phyloP scores from a whole-genome alignment of 1,139 yeast species.

The Pichia sp. region DNA sequence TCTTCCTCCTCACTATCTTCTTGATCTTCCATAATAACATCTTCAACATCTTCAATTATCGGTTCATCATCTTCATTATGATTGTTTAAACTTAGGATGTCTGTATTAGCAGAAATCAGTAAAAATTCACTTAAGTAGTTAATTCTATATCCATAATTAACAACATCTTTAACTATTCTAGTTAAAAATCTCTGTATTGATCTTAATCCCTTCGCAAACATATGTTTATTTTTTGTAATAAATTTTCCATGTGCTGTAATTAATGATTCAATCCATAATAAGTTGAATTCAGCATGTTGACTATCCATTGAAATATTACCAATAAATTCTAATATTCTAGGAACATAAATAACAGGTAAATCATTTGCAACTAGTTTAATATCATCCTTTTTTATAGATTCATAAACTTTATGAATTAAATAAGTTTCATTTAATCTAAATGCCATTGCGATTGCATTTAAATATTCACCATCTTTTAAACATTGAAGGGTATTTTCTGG shows the following conservation, averaged over 20 bases:
- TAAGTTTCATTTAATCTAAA: constrained; percentile 83
- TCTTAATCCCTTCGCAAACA: constrained; percentile 62
- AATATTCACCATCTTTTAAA: constrained; percentile 61
- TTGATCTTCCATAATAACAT: constrained; percentile 17
- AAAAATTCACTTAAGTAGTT: constrained; percentile 23
- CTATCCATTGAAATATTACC: constrained; percentile 69
- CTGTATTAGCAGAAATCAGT: constrained; percentile 16
- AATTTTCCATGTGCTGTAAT: constrained; percentile 72
- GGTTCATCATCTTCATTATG: constrained; percentile 19
- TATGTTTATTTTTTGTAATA: constrained; percentile 56
- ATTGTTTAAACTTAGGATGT: background rate
- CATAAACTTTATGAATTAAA: constrained; percentile 68
- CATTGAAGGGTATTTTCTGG: constrained; percentile 67
- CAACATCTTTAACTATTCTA: constrained; percentile 69
- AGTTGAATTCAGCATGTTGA: constrained; percentile 77
- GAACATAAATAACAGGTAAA: constrained; percentile 72
- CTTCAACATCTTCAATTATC: constrained; percentile 28
- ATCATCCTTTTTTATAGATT: constrained; percentile 57
- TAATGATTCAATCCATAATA: constrained; percentile 71
- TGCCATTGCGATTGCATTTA: constrained; percentile 85
- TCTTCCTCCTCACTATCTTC: constrained; percentile 27
- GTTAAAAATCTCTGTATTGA: constrained; percentile 70
- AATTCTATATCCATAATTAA: constrained; percentile 29
- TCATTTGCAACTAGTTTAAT: constrained; percentile 58
- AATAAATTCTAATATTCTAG: constrained; percentile 61